Percentiles rank a stretch among this genome's conserved stretches.
These are phyloP conservation scores for Paspalum vaginatum DNA, from an alignment of 176 grass and related monocot species.

Conservation along the genomic window DNA sequence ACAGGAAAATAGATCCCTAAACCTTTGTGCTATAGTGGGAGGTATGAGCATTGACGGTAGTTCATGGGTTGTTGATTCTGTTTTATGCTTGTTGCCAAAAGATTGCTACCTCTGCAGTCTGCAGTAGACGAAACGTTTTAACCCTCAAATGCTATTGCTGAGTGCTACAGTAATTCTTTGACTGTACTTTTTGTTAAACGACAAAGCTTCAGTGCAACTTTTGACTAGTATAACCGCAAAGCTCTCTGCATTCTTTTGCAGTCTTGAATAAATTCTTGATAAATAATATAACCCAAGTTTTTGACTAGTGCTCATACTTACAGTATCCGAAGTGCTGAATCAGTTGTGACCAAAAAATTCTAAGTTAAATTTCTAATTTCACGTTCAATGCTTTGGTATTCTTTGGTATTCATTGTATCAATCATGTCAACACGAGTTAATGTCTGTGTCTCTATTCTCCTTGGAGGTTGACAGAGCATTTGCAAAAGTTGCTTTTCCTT, in stretches of 20 bases:
- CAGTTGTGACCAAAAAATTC: no score
- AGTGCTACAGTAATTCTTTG: neutral
- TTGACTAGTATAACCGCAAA: no score
- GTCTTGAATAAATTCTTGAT: neutral
- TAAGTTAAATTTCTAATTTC: no score
- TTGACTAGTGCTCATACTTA: neutral
- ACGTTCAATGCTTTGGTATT: no score
- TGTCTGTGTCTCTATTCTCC: no score
- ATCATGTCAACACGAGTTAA: no score
- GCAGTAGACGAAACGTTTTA: neutral
- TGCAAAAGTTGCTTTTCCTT: no score
- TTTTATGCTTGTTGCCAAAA: conserved; percentile 8
- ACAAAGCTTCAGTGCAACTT: neutral
- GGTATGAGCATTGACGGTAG: conserved; percentile 50
- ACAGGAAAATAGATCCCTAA: conserved; percentile 80
- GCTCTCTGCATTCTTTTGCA: neutral
- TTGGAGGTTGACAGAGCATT: no score
- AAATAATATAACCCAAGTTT: conserved; percentile 22
- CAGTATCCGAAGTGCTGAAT: no score
- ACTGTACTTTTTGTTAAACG: neutral
- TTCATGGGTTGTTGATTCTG: conserved; percentile 16
- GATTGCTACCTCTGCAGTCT: neutral
- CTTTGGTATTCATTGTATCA: no score
- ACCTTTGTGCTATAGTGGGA: conserved; percentile 94
- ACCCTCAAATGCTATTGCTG: neutral